Evolutionary conservation across 1,284 basidiomycete species (phyloP), one percentile per base, ranked within the genome.

Genomic region (Meira miltonrushii): DNA sequence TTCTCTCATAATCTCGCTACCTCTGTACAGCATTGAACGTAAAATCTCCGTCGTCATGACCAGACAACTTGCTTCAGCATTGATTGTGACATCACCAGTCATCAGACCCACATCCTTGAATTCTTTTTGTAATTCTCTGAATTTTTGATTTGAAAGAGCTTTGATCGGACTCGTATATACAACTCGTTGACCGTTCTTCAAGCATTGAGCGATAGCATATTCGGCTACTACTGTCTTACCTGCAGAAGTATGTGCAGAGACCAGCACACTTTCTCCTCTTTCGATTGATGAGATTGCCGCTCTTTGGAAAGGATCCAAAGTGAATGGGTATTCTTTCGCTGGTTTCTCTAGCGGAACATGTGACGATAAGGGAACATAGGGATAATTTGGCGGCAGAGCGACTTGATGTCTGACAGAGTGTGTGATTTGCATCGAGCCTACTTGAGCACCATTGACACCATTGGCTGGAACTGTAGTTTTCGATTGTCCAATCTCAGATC

Each of bases 21-120:
- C 95, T 58, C 95, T 87, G 78, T 99, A 99, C 39, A 99, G 82
- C 94, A 99, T 99, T 1, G 93, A 97, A 12, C 95, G 87, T 58
- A 99, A 80, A 87, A 99, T 98, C 82, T 99, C 95, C 1, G 95
- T 99, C 0, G 95, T 98, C 95, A 99, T 98, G 55, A 99, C 94
- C 50, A 99, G 81, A 82, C 95, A 98, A 49, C 90, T 91, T 7
- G 95, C 94, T 2, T 88, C 88, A 1, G 94, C 94, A 78, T 98
- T 98, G 78, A 98, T 97, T 0, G 95, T 98, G n/a, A 98, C 92
- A 81, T 99, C 95, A 77, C 95, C 93, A 1, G 95, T 99, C 95
- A 99, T 98, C 28, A 99, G 84, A 17, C 95, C 95, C 49, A 98
- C 95, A 75, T 98, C 94, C 23, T 91, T 89, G 79, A 99, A 99